These are phyloP conservation scores for Pichia heedii DNA, from an alignment of 805 yeast genomes.

Conservation along the genomic window DNA sequence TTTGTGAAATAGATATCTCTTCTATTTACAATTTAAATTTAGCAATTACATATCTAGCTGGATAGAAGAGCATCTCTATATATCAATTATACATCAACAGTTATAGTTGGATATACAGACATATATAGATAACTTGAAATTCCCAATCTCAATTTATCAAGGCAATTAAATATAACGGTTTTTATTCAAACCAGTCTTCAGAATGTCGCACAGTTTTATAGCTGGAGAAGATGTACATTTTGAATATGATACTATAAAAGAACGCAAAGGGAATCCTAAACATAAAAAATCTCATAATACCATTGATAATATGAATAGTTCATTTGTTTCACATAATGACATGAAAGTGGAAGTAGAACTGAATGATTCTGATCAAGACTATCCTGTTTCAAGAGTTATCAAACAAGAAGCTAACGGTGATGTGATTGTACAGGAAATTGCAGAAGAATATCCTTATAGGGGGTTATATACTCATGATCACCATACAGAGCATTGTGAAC, in stretches of 20 bases:
- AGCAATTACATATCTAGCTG: too few relatives aligned
- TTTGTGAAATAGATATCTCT: too few relatives aligned
- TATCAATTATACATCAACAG: too few relatives aligned
- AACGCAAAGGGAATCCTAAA: not conserved
- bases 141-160: too few relatives aligned
- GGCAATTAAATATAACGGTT: too few relatives aligned
- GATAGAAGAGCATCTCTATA: too few relatives aligned
- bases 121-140: too few relatives aligned
- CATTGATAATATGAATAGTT: not conserved
- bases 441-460: not conserved
- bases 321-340: conserved; percentile 4
- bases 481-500: not conserved
- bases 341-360: conserved; percentile 34
- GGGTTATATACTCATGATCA: not conserved
- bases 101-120: too few relatives aligned
- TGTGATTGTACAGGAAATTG: conserved; percentile 56
- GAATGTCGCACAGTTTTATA: conserved; percentile 10
- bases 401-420: conserved; percentile 65
- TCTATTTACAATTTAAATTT: too few relatives aligned
- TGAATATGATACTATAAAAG: conserved; percentile 10
- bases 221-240: conserved; percentile 20
- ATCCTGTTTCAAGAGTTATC: conserved; percentile 64
- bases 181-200: not conserved
- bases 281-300: too few relatives aligned
- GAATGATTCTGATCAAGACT: conserved; percentile 50